Evolutionary conservation across 306 rosid species (phyloP), one percentile per base, ranked within the genome.

Genomic region (Lathyrus aphaca): DNA sequence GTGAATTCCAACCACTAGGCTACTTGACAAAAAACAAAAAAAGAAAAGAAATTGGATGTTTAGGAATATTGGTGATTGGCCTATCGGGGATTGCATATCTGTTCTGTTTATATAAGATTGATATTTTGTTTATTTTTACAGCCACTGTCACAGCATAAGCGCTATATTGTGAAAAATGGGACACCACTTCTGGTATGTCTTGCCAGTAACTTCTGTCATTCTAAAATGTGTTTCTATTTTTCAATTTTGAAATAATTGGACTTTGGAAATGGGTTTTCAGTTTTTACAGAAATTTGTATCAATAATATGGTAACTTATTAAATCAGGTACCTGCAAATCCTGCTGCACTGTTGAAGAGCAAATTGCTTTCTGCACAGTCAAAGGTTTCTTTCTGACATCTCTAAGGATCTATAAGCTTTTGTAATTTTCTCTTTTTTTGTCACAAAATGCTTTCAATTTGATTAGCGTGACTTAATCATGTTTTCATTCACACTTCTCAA

Each of bases 111-210:
- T 53, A 48, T 58, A 38, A 54, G 50, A 59, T 64, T 77, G 67
- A 29, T 25, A 54, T 74, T 21, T 56, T 81, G 30, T 77, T 66
- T 74, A 16, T 51, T 73, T 25, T 69, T 79, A 54, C 89, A 94
- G 98, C 97, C 98, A 48, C 80, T 88, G 65, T 86, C 96, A 51
- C 98, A 90, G 80, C 88, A 84, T 68, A 94, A 94, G 66, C 93
- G 94, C 63, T 94, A 90, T 77, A 81, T 94, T 61, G 98, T 86
- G 73, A 85, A 87, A 86, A 79, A 90, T 50, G 98, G 98, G 42
- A 30, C 6, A n/a, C 96, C 98, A 3, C 79, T 85, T 56, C 75
- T 94, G 94, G 98, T 94, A 90, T 73, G 85, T 76, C 46, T 76
- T 77, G 21, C 64, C 29, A 72, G 46, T 77, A 59, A 43, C 35